Evolutionary conservation across 1,139 yeast genomes (phyloP).

Genomic region (Yamadazyma diospyri): DNA sequence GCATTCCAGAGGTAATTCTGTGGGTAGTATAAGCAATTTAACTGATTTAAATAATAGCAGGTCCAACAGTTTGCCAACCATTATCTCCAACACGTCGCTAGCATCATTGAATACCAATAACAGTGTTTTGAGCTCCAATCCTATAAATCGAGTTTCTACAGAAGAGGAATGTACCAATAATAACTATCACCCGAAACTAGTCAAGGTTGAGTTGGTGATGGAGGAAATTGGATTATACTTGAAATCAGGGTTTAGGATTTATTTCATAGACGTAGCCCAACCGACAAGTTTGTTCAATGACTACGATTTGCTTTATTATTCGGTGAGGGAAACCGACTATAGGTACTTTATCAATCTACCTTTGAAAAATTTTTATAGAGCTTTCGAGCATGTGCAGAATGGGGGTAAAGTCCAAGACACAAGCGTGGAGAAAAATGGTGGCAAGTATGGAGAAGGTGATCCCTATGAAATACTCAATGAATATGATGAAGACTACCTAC

Average conservation of each 20-base stretch:
- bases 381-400: constrained; percentile 35
- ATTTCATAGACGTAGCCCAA: constrained; percentile 52
- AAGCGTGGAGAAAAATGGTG: constrained; percentile 14
- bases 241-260: constrained; percentile 56
- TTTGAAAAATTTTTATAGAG: constrained; percentile 41
- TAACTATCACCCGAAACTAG: constrained; percentile 23
- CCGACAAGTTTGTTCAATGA: constrained; percentile 44
- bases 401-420: constrained; percentile 21
- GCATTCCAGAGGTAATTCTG: constrained; percentile 1
- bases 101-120: constrained; percentile 8
- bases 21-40: background rate
- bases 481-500: constrained; percentile 19
- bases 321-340: constrained; percentile 41
- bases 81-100: constrained; percentile 6
- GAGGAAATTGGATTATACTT: constrained; percentile 58
- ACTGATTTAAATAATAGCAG: constrained; percentile 2
- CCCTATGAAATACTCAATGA: constrained; percentile 22
- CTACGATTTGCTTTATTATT: constrained; percentile 39
- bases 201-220: constrained; percentile 45
- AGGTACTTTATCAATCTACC: constrained; percentile 42
- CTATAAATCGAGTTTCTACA: background rate
- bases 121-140: constrained; percentile 6
- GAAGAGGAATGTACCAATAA: background rate
- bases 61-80: constrained; percentile 7
- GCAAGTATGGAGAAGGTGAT: constrained; percentile 32